Conservation (phyloP, 495 filamentous ascomycete species). For the Podospora fimiseda region DNA sequence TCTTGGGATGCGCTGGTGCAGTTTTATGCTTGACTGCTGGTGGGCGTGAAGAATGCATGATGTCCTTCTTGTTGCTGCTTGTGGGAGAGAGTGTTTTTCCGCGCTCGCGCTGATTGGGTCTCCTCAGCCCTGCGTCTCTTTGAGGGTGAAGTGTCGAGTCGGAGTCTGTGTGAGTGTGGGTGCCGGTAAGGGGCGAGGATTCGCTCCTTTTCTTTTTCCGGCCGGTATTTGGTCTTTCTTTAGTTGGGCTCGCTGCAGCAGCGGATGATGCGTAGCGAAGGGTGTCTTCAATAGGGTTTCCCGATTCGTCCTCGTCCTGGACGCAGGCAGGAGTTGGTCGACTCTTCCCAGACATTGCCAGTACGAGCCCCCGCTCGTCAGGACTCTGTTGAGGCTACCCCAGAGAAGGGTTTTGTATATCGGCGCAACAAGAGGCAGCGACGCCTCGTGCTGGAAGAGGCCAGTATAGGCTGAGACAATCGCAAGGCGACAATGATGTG, state of each 20-base stretch:
- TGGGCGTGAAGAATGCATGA: constrained; percentile 22
- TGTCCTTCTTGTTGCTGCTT: constrained; percentile 19
- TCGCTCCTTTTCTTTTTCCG: constrained; percentile 32
- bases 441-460: constrained; percentile 24
- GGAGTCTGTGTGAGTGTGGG: constrained; percentile 19
- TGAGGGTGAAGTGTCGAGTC: constrained; percentile 33
- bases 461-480: constrained; percentile 16
- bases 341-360: constrained; percentile 25
- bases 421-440: constrained; percentile 22
- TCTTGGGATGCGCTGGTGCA: constrained; percentile 14
- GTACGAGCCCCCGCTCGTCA: constrained; percentile 19
- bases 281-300: constrained; percentile 34
- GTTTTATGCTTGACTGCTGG: constrained; percentile 28
- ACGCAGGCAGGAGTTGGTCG: constrained; percentile 36
- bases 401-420: neutral
- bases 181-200: constrained; percentile 24
- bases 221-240: constrained; percentile 42
- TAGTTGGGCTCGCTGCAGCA: constrained; percentile 33
- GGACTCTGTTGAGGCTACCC: constrained; percentile 9
- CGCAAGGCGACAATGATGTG: neutral
- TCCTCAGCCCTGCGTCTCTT: constrained; percentile 22
- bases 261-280: constrained; percentile 31
- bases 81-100: constrained; percentile 18
- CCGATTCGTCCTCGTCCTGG: constrained; percentile 44
- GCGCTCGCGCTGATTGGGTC: constrained; percentile 27